Base-by-base conservation (phyloP, 164 flowering plant genomes). In the Kalanchoe fedtschenkoi region DNA sequence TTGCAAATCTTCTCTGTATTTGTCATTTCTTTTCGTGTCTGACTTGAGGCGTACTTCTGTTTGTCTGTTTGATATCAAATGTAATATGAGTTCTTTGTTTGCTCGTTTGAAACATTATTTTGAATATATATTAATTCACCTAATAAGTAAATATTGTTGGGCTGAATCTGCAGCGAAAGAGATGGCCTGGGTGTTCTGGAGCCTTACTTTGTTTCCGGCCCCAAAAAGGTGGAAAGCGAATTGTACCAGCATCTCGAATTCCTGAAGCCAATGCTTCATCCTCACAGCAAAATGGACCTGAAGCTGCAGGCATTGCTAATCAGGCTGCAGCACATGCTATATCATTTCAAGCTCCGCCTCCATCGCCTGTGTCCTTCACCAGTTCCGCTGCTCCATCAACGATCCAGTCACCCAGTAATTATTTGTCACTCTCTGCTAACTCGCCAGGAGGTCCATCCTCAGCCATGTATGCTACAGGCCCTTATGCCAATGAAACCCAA, bases 401-500 rank as follows among this genome's bases (percentile, higher is more conserved):
- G 17, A 90, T 79, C 46, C 97, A 88, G 69, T 93, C 98, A 22
- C 98, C 98, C 11, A 83, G 69, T 69, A 82, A 86, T 69, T 81
- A 77, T 75, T 63, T 83, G 63, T 86, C 92, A 13, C 30, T 85
- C 71, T 87, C 98, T 65, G 95, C 89, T 42, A 89, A 83, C 60
- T 87, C 96, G 16, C 96, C 91, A 38, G 89, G 84, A 10, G 91
- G 90, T 43, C 96, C 96, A 61, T 83, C 98, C 9, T 78, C 91
- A 19, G 77, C 83, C 15, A 88, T 89, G 87, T 93, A 63, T 75
- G 90, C 86, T 13, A 83, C 92, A 11, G 98, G 98, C 24, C 98
- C 98, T 6, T 93, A 93, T 75, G 98, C 97, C 55, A 78, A 88
- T 67, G 98, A 93, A 59, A 83, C 92, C 2, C 98, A 93, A 60